Evolutionary conservation across 208 protist species (phyloP), one percentile per base, ranked within the genome.

Genomic region (Wallacemonas rigidus): DNA sequence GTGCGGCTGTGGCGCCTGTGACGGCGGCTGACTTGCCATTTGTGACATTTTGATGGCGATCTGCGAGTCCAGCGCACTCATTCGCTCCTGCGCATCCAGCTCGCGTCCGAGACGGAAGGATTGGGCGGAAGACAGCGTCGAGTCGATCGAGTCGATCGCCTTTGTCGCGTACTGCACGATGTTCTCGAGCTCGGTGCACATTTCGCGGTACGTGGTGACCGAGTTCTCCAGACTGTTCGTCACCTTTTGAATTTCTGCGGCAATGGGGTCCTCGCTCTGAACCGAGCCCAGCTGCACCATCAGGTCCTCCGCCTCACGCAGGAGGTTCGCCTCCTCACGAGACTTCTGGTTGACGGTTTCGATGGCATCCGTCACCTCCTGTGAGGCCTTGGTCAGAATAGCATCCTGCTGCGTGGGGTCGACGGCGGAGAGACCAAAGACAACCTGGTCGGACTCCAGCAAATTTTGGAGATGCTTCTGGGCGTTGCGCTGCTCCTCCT

Each of bases 221-320:
- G 86, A 88, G 64, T 82, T 88, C 62, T 92, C 86, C 14, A 96
- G 81, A n/a, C 75, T 71, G 75, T 91, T 92, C 26, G 80, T 86
- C 15, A 94, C 77, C 76, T 94, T 89, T 64, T 92, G 85, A 43
- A 91, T 86, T 74, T 93, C 88, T 17, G 55, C 77, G 11, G 77
- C 68, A 38, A 89, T 54, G 0, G 91, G 91, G 74, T 96, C 89
- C 35, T 79, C 70, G 71, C 91, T 96, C 60, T 92, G 91, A 45
- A 90, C 38, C n/a, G 64, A 71, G 47, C 76, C 80, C 2, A 96
- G 62, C 48, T 77, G 56, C 64, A 79, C 74, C 77, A 94, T 85
- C 48, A 79, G 62, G 26, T 72, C 64, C 76, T 94, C 89, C 35
- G 80, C 82, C 45, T 77, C 36, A 26, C 48, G 38, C 55, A 91